Evolutionary conservation across 768 basidiomycete genomes (phyloP).

Genomic region (Trametes elegans): DNA sequence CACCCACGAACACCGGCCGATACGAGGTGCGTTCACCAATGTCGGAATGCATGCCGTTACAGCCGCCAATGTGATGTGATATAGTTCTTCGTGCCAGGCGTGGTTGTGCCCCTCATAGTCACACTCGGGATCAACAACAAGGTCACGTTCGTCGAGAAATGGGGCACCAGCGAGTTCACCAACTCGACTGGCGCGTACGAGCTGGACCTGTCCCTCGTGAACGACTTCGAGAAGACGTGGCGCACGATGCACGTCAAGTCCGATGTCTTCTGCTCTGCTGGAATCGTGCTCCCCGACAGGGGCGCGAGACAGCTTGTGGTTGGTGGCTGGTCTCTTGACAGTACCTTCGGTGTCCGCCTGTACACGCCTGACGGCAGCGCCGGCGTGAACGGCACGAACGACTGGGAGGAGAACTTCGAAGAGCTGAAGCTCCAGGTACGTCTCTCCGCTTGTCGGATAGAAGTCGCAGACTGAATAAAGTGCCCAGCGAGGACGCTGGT

Average conservation of each 20-base stretch:
- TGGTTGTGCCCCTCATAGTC: conserved; percentile 70
- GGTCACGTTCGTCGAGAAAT: conserved; percentile 76
- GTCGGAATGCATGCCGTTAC: not conserved
- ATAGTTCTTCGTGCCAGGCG: conserved; percentile 50
- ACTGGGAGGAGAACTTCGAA: conserved; percentile 73
- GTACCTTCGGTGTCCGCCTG: conserved; percentile 70
- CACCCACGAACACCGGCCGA: conserved; percentile 58
- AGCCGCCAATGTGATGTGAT: too few relatives aligned
- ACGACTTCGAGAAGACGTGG: conserved; percentile 52
- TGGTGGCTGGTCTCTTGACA: conserved; percentile 69
- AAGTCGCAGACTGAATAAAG: not conserved
- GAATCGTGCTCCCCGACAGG: conserved; percentile 73
- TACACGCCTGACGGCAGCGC: conserved; percentile 67
- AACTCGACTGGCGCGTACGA: conserved; percentile 82
- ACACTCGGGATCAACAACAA: conserved; percentile 82
- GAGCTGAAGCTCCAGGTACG: conserved; percentile 60
- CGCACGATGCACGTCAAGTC: conserved; percentile 74
- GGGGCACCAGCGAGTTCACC: conserved; percentile 54
- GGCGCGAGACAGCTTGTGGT: conserved; percentile 63
- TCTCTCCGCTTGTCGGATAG: not conserved
- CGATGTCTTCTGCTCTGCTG: conserved; percentile 79
- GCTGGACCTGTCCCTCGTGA: conserved; percentile 58
- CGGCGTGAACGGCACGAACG: conserved; percentile 71
- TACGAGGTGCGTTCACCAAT: conserved; percentile 58
- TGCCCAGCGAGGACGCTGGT: conserved; percentile 63